Conservation (phyloP, 2,329 filamentous ascomycete species). For the Ascochyta koolunga region DNA sequence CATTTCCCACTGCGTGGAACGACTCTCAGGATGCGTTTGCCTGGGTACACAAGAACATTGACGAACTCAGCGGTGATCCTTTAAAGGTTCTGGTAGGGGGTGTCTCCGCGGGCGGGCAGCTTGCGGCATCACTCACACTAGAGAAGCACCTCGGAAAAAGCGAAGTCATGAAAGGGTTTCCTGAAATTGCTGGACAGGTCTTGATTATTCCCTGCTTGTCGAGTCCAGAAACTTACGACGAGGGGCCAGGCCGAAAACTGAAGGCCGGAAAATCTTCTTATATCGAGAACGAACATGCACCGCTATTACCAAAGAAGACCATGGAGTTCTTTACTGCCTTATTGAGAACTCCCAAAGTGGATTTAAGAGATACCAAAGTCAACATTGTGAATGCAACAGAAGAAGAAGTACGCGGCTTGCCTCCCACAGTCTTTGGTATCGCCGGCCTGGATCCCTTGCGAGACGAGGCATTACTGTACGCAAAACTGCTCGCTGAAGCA, state of each 20-base stretch:
- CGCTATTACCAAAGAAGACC: constrained; percentile 51
- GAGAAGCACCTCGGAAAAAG: constrained; percentile 54
- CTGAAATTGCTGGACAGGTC: constrained; percentile 56
- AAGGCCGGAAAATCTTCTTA: constrained; percentile 50
- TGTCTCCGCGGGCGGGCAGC: constrained; percentile 58
- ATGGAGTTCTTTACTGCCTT: constrained; percentile 43
- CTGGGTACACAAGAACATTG: constrained; percentile 59
- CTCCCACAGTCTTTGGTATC: constrained; percentile 56
- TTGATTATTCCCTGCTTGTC: constrained; percentile 50
- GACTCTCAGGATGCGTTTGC: constrained; percentile 62
- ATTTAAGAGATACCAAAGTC: constrained; percentile 41
- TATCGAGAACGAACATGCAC: constrained; percentile 54
- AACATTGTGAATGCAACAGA: constrained; percentile 42
- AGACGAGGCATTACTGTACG: constrained; percentile 58
- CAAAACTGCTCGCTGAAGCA: constrained; percentile 49
- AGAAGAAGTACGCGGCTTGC: constrained; percentile 51
- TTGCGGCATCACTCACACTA: constrained; percentile 53
- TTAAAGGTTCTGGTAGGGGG: constrained; percentile 57
- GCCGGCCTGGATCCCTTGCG: constrained; percentile 58
- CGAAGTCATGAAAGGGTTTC: constrained; percentile 31
- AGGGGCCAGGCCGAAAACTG: constrained; percentile 47
- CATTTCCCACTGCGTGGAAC: constrained; percentile 60
- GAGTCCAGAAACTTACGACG: constrained; percentile 41
- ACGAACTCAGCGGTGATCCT: constrained; percentile 48
- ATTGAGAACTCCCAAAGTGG: constrained; percentile 25